Conservation (phyloP, 2,329 filamentous ascomycete species). For the Coniochaeta prunicola region DNA sequence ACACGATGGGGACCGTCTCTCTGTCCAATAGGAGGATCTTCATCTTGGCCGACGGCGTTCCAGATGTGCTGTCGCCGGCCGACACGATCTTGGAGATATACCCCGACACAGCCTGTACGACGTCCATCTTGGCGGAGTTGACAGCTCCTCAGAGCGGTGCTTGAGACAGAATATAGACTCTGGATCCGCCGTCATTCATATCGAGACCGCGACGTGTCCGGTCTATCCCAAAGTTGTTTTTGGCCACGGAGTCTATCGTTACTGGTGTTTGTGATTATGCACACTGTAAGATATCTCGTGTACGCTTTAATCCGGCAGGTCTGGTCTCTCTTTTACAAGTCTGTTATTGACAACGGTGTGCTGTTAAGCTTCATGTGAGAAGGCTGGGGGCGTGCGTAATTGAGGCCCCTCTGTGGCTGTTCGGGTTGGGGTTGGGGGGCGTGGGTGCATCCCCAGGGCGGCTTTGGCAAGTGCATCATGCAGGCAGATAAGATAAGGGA, state of each 20-base stretch:
- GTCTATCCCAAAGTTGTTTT: background rate
- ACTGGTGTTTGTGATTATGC: background rate
- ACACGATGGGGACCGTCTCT: slow-evolving; percentile 91
- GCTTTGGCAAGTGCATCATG: background rate
- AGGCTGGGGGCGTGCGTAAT: background rate
- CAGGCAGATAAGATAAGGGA: slow-evolving; percentile 14
- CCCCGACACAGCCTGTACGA: slow-evolving; percentile 84
- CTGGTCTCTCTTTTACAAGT: background rate
- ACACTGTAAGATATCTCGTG: background rate
- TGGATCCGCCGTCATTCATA: background rate
- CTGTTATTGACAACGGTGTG: background rate
- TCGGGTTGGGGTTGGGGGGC: slow-evolving; percentile 6
- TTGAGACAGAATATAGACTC: background rate
- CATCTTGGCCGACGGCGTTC: slow-evolving; percentile 79
- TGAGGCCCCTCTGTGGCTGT: background rate
- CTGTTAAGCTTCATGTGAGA: background rate
- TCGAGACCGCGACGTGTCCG: background rate
- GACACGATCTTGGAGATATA: slow-evolving; percentile 97
- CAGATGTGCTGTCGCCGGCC: slow-evolving; percentile 62
- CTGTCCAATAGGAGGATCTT: slow-evolving; percentile 92
- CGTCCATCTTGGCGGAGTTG: slow-evolving; percentile 62
- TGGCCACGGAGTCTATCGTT: background rate
- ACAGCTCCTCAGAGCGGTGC: background rate
- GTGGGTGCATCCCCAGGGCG: slow-evolving; percentile 4
- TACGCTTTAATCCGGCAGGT: background rate